Evolutionary conservation across 1,284 basidiomycete genomes (phyloP).

Genomic region (Meripilus lineatus): DNA sequence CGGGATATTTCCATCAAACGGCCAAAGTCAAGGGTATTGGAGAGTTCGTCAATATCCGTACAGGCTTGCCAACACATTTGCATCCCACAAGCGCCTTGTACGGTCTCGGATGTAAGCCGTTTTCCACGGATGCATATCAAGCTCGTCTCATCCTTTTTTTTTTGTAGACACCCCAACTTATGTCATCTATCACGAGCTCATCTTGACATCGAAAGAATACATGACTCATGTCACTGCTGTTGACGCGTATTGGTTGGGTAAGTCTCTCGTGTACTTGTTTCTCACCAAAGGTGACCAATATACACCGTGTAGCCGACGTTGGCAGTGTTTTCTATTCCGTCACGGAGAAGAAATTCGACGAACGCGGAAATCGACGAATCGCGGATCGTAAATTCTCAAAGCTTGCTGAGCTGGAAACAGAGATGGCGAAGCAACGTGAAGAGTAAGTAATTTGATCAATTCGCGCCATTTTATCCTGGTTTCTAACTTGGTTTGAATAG

Average conservation of each 20-base stretch:
- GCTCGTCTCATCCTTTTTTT: slow-evolving; percentile 7
- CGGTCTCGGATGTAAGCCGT: slow-evolving; percentile 83
- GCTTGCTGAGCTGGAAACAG: slow-evolving; percentile 83
- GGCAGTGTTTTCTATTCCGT: slow-evolving; percentile 95
- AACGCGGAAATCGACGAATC: slow-evolving; percentile 65
- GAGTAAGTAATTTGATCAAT: slow-evolving; percentile 49
- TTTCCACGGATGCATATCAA: slow-evolving; percentile 3
- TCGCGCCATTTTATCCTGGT: not conserved
- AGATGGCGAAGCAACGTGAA: slow-evolving; percentile 85
- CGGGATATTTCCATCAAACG: slow-evolving; percentile 99
- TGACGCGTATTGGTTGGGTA: slow-evolving; percentile 93
- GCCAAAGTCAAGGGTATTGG: slow-evolving; percentile 98
- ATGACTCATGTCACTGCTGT: slow-evolving; percentile 97
- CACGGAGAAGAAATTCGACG: slow-evolving; percentile 93
- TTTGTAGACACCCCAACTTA: slow-evolving; percentile 87
- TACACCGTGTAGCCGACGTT: slow-evolving; percentile 64
- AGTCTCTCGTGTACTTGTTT: slow-evolving; percentile 16
- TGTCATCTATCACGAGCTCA: slow-evolving; percentile 95
- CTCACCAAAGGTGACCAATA: slow-evolving; percentile 1
- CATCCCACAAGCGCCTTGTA: slow-evolving; percentile 97
- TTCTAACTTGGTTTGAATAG: slow-evolving; percentile 31
- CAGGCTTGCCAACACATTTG: slow-evolving; percentile 88
- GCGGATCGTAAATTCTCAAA: slow-evolving; percentile 88
- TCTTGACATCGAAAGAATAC: slow-evolving; percentile 92
- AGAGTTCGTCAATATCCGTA: slow-evolving; percentile 96